Conservation (phyloP, 257 asterid genomes). For the Lavandula angustifolia region DNA sequence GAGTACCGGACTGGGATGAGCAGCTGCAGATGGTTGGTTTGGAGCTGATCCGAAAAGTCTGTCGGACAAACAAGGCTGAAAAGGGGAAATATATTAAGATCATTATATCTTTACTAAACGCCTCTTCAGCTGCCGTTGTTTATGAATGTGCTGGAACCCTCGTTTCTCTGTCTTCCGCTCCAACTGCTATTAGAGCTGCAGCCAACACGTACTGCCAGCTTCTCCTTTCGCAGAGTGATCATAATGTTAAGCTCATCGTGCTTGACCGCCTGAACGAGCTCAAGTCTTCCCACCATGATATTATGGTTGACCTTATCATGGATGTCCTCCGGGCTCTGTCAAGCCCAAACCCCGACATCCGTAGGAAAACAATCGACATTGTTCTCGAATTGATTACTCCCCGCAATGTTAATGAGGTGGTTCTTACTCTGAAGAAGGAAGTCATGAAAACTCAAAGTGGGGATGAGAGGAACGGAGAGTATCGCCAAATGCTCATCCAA, state of each 20-base stretch:
- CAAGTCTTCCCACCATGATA: constrained; percentile 76
- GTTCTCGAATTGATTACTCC: constrained; percentile 92
- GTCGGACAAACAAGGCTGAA: constrained; percentile 89
- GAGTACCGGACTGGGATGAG: constrained; percentile 91
- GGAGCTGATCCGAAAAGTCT: constrained; percentile 89
- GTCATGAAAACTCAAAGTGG: constrained; percentile 93
- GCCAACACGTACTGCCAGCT: constrained; percentile 97
- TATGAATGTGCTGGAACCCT: constrained; percentile 99
- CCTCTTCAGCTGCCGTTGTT: constrained; percentile 93
- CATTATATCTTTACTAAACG: constrained; percentile 71
- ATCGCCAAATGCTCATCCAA: constrained; percentile 98
- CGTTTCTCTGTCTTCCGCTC: constrained; percentile 93
- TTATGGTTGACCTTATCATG: constrained; percentile 94
- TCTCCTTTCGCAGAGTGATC: constrained; percentile 92
- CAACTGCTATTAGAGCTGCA: constrained; percentile 94
- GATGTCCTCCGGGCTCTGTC: constrained; percentile 94
- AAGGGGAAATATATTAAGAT: constrained; percentile 93
- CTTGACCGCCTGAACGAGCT: constrained; percentile 93
- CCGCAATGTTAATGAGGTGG: constrained; percentile 88
- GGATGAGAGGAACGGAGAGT: constrained; percentile 95
- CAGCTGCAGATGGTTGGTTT: constrained; percentile 91
- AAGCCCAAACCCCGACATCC: constrained; percentile 91
- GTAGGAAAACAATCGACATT: constrained; percentile 92
- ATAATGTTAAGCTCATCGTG: constrained; percentile 88
- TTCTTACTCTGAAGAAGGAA: constrained; percentile 92